Evolutionary conservation across 1,139 yeast genomes (phyloP).

Genomic region (Magnusiomyces sp.): DNA sequence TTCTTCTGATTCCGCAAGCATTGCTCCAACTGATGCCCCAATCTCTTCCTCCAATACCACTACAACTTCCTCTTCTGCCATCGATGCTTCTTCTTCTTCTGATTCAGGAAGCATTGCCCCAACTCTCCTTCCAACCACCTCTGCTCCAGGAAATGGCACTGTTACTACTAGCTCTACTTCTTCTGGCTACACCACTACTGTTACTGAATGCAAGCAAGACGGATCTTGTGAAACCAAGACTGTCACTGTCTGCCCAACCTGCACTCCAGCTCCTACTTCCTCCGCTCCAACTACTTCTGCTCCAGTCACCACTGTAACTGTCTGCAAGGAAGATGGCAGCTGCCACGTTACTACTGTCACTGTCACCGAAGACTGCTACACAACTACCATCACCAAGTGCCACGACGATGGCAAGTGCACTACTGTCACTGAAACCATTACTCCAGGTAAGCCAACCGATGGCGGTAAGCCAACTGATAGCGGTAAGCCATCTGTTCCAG

Average conservation of each 20-base stretch:
- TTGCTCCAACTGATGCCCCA: background rate
- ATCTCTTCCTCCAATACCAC: background rate
- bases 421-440: background rate
- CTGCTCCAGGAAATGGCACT: too few species aligned
- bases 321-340: too few species aligned
- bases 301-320: too few species aligned
- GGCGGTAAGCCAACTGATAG: too few species aligned
- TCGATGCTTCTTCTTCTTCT: background rate
- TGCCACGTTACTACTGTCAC: background rate
- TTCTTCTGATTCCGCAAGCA: background rate
- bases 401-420: background rate
- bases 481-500: background rate
- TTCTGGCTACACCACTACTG: background rate
- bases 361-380: too few species aligned
- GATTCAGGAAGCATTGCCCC: background rate
- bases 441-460: background rate
- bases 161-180: too few species aligned
- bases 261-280: too few species aligned
- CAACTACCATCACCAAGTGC: background rate
- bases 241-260: too few species aligned
- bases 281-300: too few species aligned
- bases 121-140: too few species aligned
- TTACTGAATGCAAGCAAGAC: background rate
- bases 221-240: background rate
- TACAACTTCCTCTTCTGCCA: background rate